These are phyloP conservation scores for Alternaria angustiovoidea DNA, from an alignment of 2,329 filamentous ascomycete species.

Conservation along the genomic window DNA sequence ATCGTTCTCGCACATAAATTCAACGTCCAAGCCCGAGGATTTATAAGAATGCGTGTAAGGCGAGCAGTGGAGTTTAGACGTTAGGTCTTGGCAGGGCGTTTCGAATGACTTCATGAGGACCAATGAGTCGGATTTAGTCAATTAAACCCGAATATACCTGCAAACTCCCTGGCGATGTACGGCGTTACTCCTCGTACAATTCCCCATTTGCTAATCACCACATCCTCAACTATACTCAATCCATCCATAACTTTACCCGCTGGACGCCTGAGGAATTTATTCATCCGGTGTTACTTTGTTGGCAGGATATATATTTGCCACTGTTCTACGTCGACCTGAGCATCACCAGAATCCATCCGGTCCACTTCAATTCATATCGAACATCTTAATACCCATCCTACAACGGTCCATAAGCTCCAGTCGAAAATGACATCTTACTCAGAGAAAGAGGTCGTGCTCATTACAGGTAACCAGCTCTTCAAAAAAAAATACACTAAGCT, in stretches of 20 bases:
- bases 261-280: background rate
- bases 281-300: background rate
- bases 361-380: background rate
- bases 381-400: background rate
- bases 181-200: background rate
- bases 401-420: background rate
- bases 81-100: background rate
- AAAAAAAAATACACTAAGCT: background rate
- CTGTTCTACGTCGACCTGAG: background rate
- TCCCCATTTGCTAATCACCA: background rate
- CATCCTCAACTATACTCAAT: background rate
- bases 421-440: slow-evolving; percentile 13
- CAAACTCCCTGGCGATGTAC: background rate
- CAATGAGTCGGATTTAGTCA: background rate
- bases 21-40: too few relatives aligned
- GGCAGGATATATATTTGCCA: background rate
- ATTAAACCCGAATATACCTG: background rate
- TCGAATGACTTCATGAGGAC: background rate
- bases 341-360: background rate
- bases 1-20: background rate
- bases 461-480: slow-evolving; percentile 30
- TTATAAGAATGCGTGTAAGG: background rate
- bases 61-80: background rate
- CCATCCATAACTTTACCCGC: background rate
- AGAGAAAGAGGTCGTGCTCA: slow-evolving; percentile 38